Evolutionary conservation across 305 asterid species (phyloP).

Genomic region (Fraxinus ornus): DNA sequence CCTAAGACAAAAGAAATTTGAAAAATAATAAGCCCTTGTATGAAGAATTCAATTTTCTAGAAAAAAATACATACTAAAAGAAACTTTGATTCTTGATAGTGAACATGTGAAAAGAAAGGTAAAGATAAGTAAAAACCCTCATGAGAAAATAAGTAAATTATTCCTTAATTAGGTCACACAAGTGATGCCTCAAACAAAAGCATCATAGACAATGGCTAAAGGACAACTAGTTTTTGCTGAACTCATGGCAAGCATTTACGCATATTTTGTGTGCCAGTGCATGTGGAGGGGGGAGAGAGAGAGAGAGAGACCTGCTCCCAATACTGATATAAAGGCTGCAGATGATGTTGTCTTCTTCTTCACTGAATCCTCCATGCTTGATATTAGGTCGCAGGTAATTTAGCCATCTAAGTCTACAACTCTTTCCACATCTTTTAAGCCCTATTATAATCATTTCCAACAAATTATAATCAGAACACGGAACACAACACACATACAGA

Average conservation of each 20-base stretch:
- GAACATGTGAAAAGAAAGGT: not conserved
- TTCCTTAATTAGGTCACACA: not conserved
- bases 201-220: not conserved
- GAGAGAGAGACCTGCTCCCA: not conserved
- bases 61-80: not conserved
- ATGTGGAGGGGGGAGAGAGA: not conserved
- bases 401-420: conserved; percentile 60
- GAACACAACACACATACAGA: not conserved
- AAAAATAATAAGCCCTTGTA: not conserved
- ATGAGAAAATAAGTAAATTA: not conserved
- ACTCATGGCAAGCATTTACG: not conserved
- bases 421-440: conserved; percentile 62
- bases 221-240: not conserved
- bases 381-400: conserved; percentile 60
- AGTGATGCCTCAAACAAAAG: not conserved
- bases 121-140: not conserved
- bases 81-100: not conserved
- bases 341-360: not conserved
- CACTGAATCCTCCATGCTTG: conserved; percentile 18
- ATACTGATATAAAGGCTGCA: not conserved
- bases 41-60: not conserved
- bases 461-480: not conserved
- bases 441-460: conserved; percentile 28
- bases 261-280: not conserved
- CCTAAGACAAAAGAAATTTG: not conserved